phyloP scores from a whole-genome alignment of 371 early-diverging fungal species.

The Syncephalis plumigaleata region DNA sequence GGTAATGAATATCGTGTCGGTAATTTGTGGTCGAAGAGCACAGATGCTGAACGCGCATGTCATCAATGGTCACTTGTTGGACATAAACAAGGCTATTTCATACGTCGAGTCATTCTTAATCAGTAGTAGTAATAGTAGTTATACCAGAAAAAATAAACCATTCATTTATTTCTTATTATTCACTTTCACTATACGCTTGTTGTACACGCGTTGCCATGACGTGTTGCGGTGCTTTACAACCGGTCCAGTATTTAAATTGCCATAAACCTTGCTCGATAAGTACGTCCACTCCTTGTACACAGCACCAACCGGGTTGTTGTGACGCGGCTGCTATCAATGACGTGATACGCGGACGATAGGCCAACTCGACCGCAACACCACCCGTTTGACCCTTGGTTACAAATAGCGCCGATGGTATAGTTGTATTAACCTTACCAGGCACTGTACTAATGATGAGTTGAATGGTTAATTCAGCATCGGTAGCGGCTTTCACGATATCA shows the following conservation, averaged over 20 bases:
- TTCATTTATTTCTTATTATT: too few relatives aligned
- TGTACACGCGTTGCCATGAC: slow-evolving; percentile 21
- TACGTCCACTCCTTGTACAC: slow-evolving; percentile 72
- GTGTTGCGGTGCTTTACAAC: slow-evolving; percentile 28
- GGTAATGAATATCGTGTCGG: too few relatives aligned
- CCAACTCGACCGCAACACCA: slow-evolving; percentile 82
- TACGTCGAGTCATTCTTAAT: too few relatives aligned
- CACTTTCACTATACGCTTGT: too few relatives aligned
- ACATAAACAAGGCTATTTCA: too few relatives aligned
- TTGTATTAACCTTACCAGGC: slow-evolving; percentile 59
- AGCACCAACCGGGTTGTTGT: slow-evolving; percentile 39
- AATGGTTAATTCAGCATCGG: neutral
- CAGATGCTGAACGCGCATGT: too few relatives aligned
- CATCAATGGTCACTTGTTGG: too few relatives aligned
- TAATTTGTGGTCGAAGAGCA: too few relatives aligned
- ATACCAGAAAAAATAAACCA: too few relatives aligned
- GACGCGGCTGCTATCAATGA: slow-evolving; percentile 27
- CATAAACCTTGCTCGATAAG: slow-evolving; percentile 82
- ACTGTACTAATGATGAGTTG: slow-evolving; percentile 53
- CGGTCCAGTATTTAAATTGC: slow-evolving; percentile 65
- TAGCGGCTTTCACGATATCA: slow-evolving; percentile 3
- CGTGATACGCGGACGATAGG: slow-evolving; percentile 78
- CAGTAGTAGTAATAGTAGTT: too few relatives aligned
- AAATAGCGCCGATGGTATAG: slow-evolving; percentile 32
- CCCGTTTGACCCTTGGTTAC: slow-evolving; percentile 15